phyloP scores from a whole-genome alignment of 2,329 filamentous ascomycete species.

The Penicillium brasilianum region DNA sequence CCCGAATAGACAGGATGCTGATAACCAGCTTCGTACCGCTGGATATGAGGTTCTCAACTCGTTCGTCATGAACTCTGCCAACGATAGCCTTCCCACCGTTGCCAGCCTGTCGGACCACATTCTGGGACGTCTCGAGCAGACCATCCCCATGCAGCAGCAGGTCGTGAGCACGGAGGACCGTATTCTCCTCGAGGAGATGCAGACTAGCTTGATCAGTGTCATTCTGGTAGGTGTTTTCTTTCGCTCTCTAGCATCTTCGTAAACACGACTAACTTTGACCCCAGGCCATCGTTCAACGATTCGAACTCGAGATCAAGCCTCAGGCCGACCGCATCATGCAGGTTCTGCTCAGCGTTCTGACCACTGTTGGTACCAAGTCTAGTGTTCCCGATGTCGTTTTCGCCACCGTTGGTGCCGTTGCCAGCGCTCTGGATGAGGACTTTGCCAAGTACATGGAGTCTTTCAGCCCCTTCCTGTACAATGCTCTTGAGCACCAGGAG shows the following conservation, averaged over 20 bases:
- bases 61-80: slow-evolving; percentile 88
- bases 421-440: slow-evolving; percentile 87
- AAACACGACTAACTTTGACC: background rate
- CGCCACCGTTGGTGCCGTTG: slow-evolving; percentile 86
- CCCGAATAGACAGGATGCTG: slow-evolving; percentile 65
- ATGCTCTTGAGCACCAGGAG: slow-evolving; percentile 92
- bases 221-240: slow-evolving; percentile 61
- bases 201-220: slow-evolving; percentile 91
- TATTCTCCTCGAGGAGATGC: slow-evolving; percentile 95
- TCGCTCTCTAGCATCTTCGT: too few relatives aligned
- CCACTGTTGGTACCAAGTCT: slow-evolving; percentile 79
- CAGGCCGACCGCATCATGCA: slow-evolving; percentile 95
- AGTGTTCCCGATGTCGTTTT: slow-evolving; percentile 95
- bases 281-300: slow-evolving; percentile 78
- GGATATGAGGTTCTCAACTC: slow-evolving; percentile 96
- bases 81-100: slow-evolving; percentile 80
- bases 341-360: slow-evolving; percentile 79
- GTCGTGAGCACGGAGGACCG: slow-evolving; percentile 97
- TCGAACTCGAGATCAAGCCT: slow-evolving; percentile 88
- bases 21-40: slow-evolving; percentile 89
- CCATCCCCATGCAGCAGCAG: slow-evolving; percentile 85
- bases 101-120: slow-evolving; percentile 85
- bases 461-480: slow-evolving; percentile 90
- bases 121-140: slow-evolving; percentile 87
- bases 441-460: slow-evolving; percentile 98